These are phyloP conservation scores for Euphorbia schlechtendalii DNA, from an alignment of 441 rosid species.

Conservation along the genomic window DNA sequence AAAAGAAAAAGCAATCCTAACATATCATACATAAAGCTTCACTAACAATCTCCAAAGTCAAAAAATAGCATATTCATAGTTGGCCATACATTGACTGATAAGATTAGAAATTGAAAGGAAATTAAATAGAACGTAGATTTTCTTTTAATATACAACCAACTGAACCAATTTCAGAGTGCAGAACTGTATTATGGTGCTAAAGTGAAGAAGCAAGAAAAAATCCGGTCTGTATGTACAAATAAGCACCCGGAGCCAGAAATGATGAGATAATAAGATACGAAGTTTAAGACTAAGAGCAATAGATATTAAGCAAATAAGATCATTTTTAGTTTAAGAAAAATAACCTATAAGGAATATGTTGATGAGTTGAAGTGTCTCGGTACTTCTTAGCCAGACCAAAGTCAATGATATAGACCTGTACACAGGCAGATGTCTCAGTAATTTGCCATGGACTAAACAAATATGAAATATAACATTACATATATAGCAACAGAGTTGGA, in stretches of 20 bases:
- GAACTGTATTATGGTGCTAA: not conserved
- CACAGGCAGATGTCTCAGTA: conserved; percentile 9
- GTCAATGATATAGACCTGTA: conserved; percentile 85
- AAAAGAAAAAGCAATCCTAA: not conserved
- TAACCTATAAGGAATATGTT: conserved; percentile 95
- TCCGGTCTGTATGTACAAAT: not conserved
- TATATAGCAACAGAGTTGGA: conserved; percentile 19
- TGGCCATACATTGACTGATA: not conserved
- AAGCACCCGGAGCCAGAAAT: not conserved
- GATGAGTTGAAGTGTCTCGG: conserved; percentile 81
- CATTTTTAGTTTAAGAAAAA: conserved; percentile 5
- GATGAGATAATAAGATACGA: not conserved
- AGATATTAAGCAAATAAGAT: not conserved
- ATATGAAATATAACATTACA: not conserved
- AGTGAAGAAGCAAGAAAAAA: not conserved
- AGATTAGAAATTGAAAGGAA: not conserved
- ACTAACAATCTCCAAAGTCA: not conserved
- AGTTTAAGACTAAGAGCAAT: not conserved
- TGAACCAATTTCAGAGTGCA: not conserved
- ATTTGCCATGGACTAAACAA: conserved; percentile 6
- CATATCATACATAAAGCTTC: not conserved
- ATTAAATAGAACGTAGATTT: too few species aligned
- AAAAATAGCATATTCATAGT: not conserved
- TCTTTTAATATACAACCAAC: not conserved
- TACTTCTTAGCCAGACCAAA: conserved; percentile 98